Base-by-base conservation (phyloP, 2,329 filamentous ascomycete species). In the Coniochaeta sp. region DNA sequence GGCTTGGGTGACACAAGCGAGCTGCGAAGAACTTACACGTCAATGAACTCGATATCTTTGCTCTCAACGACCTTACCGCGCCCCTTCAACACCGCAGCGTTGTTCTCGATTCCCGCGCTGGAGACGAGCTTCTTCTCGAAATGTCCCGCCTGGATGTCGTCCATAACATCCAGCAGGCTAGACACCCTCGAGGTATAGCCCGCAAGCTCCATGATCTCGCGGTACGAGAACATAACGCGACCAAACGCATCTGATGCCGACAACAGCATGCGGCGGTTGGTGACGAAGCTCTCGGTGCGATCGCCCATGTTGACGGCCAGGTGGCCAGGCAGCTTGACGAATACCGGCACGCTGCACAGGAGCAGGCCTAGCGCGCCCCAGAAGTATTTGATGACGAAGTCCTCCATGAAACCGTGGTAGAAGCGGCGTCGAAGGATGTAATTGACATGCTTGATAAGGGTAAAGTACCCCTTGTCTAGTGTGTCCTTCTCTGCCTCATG, bases 361-460 rank as follows among this genome's bases (percentile, higher is more conserved):
- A 96, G 75, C 64, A 99, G 81, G 1, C 95, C 95, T 50, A 99
- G 75, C 1, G 95, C 93, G 44, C 95, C 95, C 95, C 95, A 99
- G 76, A 98, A 95, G 73, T 99, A 99, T 75, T 99, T 99, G 75
- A 99, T 96, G 61, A 98, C 91, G 74, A 97, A 99, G 73, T 99
- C 95, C 73, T 99, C 95, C 93, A 98, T 97, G 69, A 99, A 89
- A n/a, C 93, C 93, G 72, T 99, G 93, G 73, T 98, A 98, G 73
- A 99, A 90, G 57, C 95, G 86, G 63, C 91, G 83, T 43, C 93
- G 84, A 63, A 99, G 77, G 65, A 98, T 97, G 70, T 96, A 88
- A 74, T 99, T 99, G 71, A 99, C 93, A 75, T 99, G 95, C 76
- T 97, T 98, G 78, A 99, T 99, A 40, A 99, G 81, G 1, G 95